Base-by-base conservation (phyloP, 495 filamentous ascomycete genomes). In the Aspergillus funiculosus region DNA sequence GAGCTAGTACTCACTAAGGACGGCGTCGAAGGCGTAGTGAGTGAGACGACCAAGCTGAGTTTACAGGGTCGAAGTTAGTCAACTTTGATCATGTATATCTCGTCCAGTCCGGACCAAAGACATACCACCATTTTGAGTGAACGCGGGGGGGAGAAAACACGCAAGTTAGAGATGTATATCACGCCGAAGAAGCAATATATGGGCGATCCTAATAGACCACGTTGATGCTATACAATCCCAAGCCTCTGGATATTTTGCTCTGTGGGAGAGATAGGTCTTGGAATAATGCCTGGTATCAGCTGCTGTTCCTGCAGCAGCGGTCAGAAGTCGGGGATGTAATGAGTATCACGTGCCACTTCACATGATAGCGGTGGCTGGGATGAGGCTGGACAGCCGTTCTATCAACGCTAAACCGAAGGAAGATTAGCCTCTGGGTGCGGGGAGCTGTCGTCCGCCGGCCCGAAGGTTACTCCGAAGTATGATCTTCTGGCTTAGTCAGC, bases 1-100 rank as follows among this genome's bases (percentile, higher is more conserved):
- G 22, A 9, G 19, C 35, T 8, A 44, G 24, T 24, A 73, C 84
- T 54, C 76, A 94, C 88, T 67, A 52, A 97, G 79, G 24, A 97
- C 87, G 51, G 92, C 94, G 69, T 98, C 92, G 57, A 98, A 90
- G 58, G 89, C 88, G 72, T 92, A 95, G 72, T 98, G 92, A 56
- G 83, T 84, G 49, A 98, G 62, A 65, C 86, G 80, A 68, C 89
- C 92, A 69, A 98, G 74, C 94, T 97, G 79, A 65, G 66, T 44
- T 28, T 20, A 29, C 26, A n/a, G 2, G 31, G 25, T 13, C 13
- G 28, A 18, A 20, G 38, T 15, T 56, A 58, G 46, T 46, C 29
- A 50, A 29, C n/a, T n/a, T n/a, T n/a, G n/a, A n/a, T n/a, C n/a
- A n/a, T n/a, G n/a, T n/a, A n/a, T n/a, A n/a, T n/a, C n/a, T 39